Conservation (phyloP, 2,329 filamentous ascomycete species). For the Diaporthe nobilis region DNA sequence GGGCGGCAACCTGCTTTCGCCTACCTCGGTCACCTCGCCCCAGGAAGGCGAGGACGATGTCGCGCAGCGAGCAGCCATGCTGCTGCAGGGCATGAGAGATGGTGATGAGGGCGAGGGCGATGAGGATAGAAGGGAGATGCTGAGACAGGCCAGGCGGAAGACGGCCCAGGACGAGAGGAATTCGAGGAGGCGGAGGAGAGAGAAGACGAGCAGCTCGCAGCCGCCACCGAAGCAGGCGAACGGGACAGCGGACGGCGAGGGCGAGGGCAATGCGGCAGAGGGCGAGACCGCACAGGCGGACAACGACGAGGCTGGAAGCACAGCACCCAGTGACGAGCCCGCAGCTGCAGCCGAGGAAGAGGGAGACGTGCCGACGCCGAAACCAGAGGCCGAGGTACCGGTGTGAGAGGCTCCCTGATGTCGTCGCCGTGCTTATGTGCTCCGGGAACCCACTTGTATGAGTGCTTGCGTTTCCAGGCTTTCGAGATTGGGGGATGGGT, state of each 20-base stretch:
- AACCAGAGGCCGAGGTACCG: constrained; percentile 27
- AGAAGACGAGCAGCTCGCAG: constrained; percentile 63
- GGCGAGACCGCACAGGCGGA: constrained; percentile 22
- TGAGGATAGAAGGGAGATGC: constrained; percentile 69
- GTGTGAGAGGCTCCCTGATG: constrained; percentile 9
- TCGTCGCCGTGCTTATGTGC: not conserved
- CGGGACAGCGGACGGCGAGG: constrained; percentile 68
- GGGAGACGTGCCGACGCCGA: constrained; percentile 36
- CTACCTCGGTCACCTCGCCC: constrained; percentile 55
- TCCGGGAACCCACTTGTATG: constrained; percentile 6
- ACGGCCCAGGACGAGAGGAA: constrained; percentile 85
- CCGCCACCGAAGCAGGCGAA: constrained; percentile 50
- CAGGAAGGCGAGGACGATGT: constrained; percentile 76
- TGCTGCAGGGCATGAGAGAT: constrained; percentile 86
- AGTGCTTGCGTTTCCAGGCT: constrained; percentile 32
- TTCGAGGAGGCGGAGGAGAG: constrained; percentile 75
- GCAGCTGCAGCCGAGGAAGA: constrained; percentile 27
- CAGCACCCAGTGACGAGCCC: constrained; percentile 8
- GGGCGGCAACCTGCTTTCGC: constrained; percentile 43
- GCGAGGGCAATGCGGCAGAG: constrained; percentile 37
- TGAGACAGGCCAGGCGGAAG: constrained; percentile 75
- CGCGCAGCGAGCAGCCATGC: constrained; percentile 84
- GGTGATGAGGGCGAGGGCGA: constrained; percentile 69
- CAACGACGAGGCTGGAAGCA: constrained; percentile 25
- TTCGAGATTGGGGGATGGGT: constrained; percentile 1